A percentile compares a stretch with the other conserved stretches of the same genome.
These are phyloP conservation scores for Galeopsis tetrahit DNA, from an alignment of 257 asterid species.

Conservation along the genomic window DNA sequence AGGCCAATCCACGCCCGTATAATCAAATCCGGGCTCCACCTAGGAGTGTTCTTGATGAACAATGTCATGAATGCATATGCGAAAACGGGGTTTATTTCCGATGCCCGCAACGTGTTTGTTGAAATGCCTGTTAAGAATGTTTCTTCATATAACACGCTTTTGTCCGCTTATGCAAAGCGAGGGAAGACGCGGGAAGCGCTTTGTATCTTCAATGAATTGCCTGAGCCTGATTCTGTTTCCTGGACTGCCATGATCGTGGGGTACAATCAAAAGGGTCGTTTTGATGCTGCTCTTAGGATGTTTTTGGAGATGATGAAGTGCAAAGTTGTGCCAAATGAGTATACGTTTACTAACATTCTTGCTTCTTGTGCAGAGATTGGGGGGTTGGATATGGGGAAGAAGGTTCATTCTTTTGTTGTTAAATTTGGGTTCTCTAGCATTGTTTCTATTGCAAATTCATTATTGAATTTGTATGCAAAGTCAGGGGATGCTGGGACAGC, in stretches of 20 bases:
- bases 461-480: conserved; percentile 86
- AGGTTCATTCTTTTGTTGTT: conserved; percentile 72
- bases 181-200: conserved; percentile 60
- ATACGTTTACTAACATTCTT: conserved; percentile 66
- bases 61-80: conserved; percentile 68
- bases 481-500: conserved; percentile 57
- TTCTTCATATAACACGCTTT: conserved; percentile 75
- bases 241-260: conserved; percentile 91
- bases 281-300: conserved; percentile 47
- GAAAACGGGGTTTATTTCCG: conserved; percentile 50
- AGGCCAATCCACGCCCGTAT: conserved; percentile 60
- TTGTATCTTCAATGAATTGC: conserved; percentile 51
- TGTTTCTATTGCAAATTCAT: conserved; percentile 70
- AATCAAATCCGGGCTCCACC: conserved; percentile 59
- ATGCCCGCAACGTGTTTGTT: conserved; percentile 69
- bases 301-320: conserved; percentile 65
- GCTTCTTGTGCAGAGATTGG: conserved; percentile 66
- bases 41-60: conserved; percentile 68
- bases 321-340: conserved; percentile 60
- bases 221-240: conserved; percentile 73
- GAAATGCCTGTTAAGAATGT: conserved; percentile 67
- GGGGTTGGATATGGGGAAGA: conserved; percentile 58
- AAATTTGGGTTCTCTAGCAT: conserved; percentile 59
- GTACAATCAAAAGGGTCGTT: conserved; percentile 57
- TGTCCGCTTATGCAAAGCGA: conserved; percentile 74